Percentiles rank a stretch among this genome's conserved stretches.
These are phyloP conservation scores for Acacia crassicarpa DNA, from an alignment of 306 rosid species.

Conservation along the genomic window DNA sequence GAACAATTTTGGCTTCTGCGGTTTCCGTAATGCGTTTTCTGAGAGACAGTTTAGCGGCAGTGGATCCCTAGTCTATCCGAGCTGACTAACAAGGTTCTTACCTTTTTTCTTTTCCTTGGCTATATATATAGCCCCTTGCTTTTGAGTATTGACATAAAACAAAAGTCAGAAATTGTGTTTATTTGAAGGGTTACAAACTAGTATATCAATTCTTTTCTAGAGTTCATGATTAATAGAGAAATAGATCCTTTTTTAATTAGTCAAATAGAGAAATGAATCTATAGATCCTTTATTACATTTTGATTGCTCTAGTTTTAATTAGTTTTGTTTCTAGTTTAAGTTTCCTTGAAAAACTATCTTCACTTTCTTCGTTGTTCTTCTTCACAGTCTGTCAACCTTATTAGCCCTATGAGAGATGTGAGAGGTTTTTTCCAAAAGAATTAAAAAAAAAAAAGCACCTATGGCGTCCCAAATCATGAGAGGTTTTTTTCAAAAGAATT, in stretches of 20 bases:
- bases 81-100: slow-evolving; percentile 80
- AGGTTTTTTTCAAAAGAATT: too few relatives aligned
- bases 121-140: not conserved
- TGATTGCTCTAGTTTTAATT: too few relatives aligned
- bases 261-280: slow-evolving; percentile 5
- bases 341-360: too few relatives aligned
- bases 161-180: not conserved
- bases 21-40: slow-evolving; percentile 64
- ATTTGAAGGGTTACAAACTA: not conserved
- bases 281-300: not conserved
- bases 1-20: slow-evolving; percentile 66
- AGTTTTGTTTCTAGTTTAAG: too few relatives aligned
- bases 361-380: too few relatives aligned
- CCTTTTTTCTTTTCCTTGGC: slow-evolving; percentile 17
- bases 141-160: not conserved
- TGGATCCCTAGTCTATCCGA: slow-evolving; percentile 89
- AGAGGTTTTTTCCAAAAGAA: too few relatives aligned
- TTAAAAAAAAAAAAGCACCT: too few relatives aligned
- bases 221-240: not conserved
- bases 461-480: too few relatives aligned
- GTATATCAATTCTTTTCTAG: not conserved
- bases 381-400: too few relatives aligned
- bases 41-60: slow-evolving; percentile 61
- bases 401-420: too few relatives aligned
- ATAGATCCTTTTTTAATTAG: not conserved